These are phyloP conservation scores for Coemansia sp. DNA, from an alignment of 192 early-diverging fungal genomes.

Conservation along the genomic window DNA sequence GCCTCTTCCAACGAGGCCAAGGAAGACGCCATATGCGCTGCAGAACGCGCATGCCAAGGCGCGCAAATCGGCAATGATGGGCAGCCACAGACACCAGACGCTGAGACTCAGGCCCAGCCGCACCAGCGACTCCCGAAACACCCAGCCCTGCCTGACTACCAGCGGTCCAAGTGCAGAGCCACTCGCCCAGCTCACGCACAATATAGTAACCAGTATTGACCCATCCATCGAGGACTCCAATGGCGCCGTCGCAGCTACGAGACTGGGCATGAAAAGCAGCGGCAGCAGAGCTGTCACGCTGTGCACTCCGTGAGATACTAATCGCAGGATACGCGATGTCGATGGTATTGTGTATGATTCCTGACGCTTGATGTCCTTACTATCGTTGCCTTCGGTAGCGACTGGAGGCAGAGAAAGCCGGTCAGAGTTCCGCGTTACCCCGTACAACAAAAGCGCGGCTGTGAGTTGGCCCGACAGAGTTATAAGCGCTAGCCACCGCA, in stretches of 20 bases:
- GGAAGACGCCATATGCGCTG: constrained; percentile 7
- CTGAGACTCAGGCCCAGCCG: neutral
- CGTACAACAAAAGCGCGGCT: neutral
- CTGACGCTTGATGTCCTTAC: neutral
- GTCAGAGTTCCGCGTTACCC: neutral
- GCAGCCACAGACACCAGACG: constrained; percentile 35
- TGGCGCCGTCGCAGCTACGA: neutral
- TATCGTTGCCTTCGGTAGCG: neutral
- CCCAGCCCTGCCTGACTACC: neutral
- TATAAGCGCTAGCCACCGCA: constrained; percentile 21
- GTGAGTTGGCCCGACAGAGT: neutral
- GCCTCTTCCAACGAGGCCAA: neutral
- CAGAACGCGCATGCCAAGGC: constrained; percentile 12
- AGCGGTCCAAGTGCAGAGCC: neutral
- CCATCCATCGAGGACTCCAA: neutral
- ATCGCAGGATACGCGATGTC: neutral
- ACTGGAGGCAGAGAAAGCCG: too few species aligned
- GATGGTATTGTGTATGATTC: neutral
- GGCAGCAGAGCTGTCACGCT: constrained; percentile 3
- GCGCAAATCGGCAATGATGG: constrained; percentile 6
- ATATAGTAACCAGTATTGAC: neutral
- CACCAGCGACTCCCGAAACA: neutral
- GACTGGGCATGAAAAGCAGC: constrained; percentile 8
- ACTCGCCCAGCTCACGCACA: neutral
- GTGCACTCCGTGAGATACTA: neutral